Percentiles rank a stretch among this genome's conserved stretches.
phyloP scores from a whole-genome alignment of 805 yeast species.

The Suhomyces faveliae region DNA sequence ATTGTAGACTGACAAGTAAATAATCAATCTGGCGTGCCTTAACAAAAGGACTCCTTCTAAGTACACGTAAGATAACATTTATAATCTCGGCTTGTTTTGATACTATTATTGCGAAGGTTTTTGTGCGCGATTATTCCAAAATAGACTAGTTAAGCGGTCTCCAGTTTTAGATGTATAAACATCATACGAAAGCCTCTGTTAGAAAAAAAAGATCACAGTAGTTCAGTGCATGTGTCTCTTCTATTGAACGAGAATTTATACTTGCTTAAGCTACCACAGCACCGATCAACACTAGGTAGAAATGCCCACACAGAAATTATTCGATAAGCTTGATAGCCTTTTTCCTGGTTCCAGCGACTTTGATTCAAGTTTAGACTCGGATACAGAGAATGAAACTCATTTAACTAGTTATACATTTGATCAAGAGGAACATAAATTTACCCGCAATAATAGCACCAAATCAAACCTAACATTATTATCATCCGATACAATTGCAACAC shows the following conservation, averaged over 20 bases:
- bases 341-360: not conserved
- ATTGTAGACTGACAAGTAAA: not conserved
- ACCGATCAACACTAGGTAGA: not conserved
- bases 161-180: not conserved
- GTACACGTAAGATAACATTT: not conserved
- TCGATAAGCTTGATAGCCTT: conserved; percentile 3
- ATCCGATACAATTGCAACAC: conserved; percentile 4
- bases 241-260: not conserved
- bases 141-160: not conserved
- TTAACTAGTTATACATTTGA: not conserved
- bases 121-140: conserved; percentile 1
- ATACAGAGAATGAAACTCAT: not conserved
- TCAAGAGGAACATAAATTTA: conserved; percentile 3
- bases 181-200: not conserved
- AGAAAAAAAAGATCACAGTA: not conserved
- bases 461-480: conserved; percentile 10
- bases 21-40: not conserved
- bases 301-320: conserved; percentile 5
- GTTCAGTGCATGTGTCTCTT: not conserved
- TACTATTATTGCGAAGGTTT: not conserved
- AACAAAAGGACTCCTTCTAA: not conserved
- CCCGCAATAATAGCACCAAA: conserved; percentile 12
- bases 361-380: conserved; percentile 4
- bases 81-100: not conserved
- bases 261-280: not conserved